Evolutionary conservation across 345 rosid genomes (phyloP).

Genomic region (Sonneratia caseolaris): DNA sequence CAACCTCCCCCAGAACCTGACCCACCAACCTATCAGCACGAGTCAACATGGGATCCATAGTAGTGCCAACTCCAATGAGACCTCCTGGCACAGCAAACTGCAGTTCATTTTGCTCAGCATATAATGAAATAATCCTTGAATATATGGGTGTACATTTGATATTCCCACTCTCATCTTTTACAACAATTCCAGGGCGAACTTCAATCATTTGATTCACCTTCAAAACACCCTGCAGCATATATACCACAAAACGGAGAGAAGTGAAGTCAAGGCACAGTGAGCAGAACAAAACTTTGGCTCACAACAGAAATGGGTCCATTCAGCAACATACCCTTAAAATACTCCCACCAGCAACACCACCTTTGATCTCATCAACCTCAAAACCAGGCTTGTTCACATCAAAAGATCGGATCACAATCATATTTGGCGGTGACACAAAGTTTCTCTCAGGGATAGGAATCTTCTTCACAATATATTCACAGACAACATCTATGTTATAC

Average conservation of each 20-base stretch:
- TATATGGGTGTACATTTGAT: slow-evolving; percentile 84
- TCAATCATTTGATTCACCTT: slow-evolving; percentile 78
- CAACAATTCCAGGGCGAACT: slow-evolving; percentile 87
- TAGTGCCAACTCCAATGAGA: slow-evolving; percentile 92
- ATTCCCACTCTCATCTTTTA: slow-evolving; percentile 73
- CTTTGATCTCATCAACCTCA: slow-evolving; percentile 87
- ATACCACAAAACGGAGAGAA: not conserved
- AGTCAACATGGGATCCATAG: slow-evolving; percentile 95
- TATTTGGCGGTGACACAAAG: slow-evolving; percentile 81
- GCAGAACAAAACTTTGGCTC: not conserved
- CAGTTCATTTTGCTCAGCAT: slow-evolving; percentile 88
- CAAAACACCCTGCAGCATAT: slow-evolving; percentile 66
- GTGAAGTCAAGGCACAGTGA: not conserved
- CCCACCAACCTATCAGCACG: slow-evolving; percentile 96
- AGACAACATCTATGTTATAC: slow-evolving; percentile 87
- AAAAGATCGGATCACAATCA: slow-evolving; percentile 96
- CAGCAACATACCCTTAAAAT: slow-evolving; percentile 55
- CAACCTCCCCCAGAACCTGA: slow-evolving; percentile 94
- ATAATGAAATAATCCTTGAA: slow-evolving; percentile 71
- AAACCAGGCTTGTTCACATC: slow-evolving; percentile 95
- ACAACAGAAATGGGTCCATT: not conserved
- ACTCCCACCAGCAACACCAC: slow-evolving; percentile 99
- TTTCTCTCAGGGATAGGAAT: slow-evolving; percentile 95
- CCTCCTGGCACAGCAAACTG: slow-evolving; percentile 99
- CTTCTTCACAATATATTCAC: slow-evolving; percentile 87